Conservation (phyloP, 345 rosid species). For the Acer negundo region DNA sequence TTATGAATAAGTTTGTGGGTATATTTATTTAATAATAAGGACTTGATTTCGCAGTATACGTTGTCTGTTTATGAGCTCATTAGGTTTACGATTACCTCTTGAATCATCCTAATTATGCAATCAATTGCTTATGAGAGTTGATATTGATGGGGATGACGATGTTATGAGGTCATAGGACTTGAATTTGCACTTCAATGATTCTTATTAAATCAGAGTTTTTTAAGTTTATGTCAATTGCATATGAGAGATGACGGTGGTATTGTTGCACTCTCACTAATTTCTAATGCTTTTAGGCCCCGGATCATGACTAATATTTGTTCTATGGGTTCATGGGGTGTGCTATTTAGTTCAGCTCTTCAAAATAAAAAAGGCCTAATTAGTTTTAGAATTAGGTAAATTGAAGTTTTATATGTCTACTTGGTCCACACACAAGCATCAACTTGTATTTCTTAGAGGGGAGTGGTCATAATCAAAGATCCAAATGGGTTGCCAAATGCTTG, state of each 20-base stretch:
- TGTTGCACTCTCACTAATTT: background rate
- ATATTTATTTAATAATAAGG: background rate
- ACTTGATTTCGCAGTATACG: background rate
- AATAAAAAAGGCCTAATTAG: too few relatives aligned
- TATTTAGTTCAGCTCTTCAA: too few relatives aligned
- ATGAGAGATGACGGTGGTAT: background rate
- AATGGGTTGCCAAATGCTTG: background rate
- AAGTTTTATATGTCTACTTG: background rate
- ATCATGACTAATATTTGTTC: background rate
- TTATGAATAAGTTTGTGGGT: background rate
- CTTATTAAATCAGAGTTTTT: background rate
- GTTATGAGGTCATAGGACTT: too few relatives aligned
- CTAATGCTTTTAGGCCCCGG: background rate
- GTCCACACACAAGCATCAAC: background rate
- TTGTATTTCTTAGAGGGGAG: background rate
- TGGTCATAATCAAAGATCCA: background rate
- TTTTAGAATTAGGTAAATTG: background rate
- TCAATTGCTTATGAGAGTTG: too few relatives aligned
- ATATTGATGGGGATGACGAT: background rate
- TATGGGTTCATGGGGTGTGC: too few relatives aligned
- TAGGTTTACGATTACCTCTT: background rate
- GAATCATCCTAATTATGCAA: background rate
- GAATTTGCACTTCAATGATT: background rate
- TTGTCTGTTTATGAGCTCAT: slow-evolving; percentile 4
- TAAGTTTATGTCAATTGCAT: background rate